phyloP scores from a whole-genome alignment of 495 filamentous ascomycete species.

The Aspergillus hancockii region DNA sequence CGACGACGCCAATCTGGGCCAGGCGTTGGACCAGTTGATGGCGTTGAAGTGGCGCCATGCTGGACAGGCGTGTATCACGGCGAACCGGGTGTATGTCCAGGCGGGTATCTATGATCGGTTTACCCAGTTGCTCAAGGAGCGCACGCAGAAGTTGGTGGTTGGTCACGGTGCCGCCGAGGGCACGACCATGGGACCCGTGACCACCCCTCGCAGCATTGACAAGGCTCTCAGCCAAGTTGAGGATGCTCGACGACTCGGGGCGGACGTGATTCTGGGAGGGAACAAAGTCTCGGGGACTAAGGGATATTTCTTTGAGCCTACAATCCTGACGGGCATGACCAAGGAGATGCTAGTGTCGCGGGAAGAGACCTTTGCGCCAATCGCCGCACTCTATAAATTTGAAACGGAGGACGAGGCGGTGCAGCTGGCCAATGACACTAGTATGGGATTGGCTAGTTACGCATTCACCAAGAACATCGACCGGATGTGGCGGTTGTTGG shows the following conservation, averaged over 20 bases:
- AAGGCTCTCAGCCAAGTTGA: constrained; percentile 63
- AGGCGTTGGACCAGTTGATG: constrained; percentile 60
- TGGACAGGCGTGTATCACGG: constrained; percentile 74
- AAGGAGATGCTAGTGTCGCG: constrained; percentile 63
- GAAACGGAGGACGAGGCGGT: constrained; percentile 71
- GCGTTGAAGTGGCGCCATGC: constrained; percentile 66
- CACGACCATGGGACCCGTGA: constrained; percentile 69
- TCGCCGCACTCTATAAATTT: constrained; percentile 68
- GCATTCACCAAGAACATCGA: constrained; percentile 76
- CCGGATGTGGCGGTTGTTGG: constrained; percentile 68
- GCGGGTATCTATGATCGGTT: constrained; percentile 55
- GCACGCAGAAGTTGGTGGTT: constrained; percentile 57
- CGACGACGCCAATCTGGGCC: constrained; percentile 68
- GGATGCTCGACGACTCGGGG: constrained; percentile 63
- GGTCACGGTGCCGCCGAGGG: constrained; percentile 60
- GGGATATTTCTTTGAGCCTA: constrained; percentile 75
- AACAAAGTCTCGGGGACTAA: constrained; percentile 44
- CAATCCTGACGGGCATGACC: constrained; percentile 63
- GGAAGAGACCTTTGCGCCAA: constrained; percentile 72
- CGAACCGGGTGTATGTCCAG: constrained; percentile 73
- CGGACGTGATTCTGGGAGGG: constrained; percentile 59
- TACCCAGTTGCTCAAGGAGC: constrained; percentile 53
- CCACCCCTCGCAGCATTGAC: constrained; percentile 61
- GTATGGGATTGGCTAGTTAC: constrained; percentile 70
- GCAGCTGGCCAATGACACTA: constrained; percentile 61